Evolutionary conservation across 257 asterid species (phyloP), one percentile per base, ranked within the genome.

Genomic region (Paraleonurus japonicus): DNA sequence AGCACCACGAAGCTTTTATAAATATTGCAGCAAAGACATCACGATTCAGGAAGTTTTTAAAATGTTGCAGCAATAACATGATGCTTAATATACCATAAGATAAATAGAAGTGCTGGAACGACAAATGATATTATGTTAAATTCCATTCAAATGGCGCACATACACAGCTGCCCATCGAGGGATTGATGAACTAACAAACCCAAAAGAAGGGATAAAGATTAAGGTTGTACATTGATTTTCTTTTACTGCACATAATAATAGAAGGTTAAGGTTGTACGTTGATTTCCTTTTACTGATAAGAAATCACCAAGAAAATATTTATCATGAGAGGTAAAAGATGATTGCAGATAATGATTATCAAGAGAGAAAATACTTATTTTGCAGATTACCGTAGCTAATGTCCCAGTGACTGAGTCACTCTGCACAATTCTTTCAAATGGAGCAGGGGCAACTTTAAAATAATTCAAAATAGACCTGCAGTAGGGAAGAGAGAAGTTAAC

Each of bases 361-460:
- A 16, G 27, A 8, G 24, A 27, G 72, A 32, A 37, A 35, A 8
- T 20, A 15, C 7, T 26, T 1, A 27, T 32, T 16, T 58, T 15
- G 57, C 47, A 67, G n/a, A 51, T 63, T 88, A 94, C 98, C 91
- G 39, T 58, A 51, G 75, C 16, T 22, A 81, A 69, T 41, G 80
- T 85, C 67, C 70, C 65, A 15, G 64, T 54, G 79, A 78, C 81
- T 61, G 84, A 69, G 77, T 59, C 55, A 47, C 69, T 78, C 71
- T 45, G 83, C 75, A 59, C 82, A n/a, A 92, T 78, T 84, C 92
- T 85, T 79, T 89, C 81, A 33, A 91, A 95, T 15, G 99, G 98
- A 75, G 96, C 86, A 77, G 98, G 96, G 60, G 98, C 93, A 82
- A 63, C 78, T 53, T 79, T 68, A 72, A 91, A 89, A 84, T 95